phyloP scores from a whole-genome alignment of 371 early-diverging fungal genomes.

The Actinomucor elegans region DNA sequence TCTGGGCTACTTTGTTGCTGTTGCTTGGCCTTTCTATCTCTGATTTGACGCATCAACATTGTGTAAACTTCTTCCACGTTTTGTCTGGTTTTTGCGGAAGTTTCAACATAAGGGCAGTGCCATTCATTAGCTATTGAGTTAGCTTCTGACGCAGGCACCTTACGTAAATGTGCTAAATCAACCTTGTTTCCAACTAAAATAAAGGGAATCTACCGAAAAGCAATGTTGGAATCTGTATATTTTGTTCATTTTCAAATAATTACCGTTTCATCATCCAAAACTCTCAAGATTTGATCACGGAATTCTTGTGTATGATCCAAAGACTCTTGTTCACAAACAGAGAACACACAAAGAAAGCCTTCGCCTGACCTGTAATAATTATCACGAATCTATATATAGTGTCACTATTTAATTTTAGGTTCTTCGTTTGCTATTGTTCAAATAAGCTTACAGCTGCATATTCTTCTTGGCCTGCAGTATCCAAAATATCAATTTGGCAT shows the following conservation, averaged over 20 bases:
- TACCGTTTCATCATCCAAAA: conserved; percentile 82
- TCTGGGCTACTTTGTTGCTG: conserved; percentile 48
- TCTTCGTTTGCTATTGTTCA: too few relatives aligned
- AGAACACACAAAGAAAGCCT: conserved; percentile 90
- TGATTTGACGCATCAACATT: conserved; percentile 75
- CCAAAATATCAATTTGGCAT: conserved; percentile 89
- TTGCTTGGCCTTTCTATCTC: conserved; percentile 66
- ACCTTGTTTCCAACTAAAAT: conserved; percentile 88
- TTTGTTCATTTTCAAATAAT: background rate
- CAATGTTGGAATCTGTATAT: background rate
- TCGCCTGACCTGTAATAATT: conserved; percentile 91
- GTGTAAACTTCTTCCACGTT: conserved; percentile 85
- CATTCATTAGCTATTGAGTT: conserved; percentile 72
- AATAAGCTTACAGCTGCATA: conserved; percentile 63
- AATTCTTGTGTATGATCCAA: conserved; percentile 85
- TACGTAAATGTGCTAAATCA: conserved; percentile 73
- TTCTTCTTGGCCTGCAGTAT: conserved; percentile 95
- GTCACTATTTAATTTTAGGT: background rate
- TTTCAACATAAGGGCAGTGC: conserved; percentile 83
- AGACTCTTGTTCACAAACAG: conserved; percentile 79
- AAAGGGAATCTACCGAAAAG: conserved; percentile 59
- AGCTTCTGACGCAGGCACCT: conserved; percentile 73
- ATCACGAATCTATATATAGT: conserved; percentile 72
- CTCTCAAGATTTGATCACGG: conserved; percentile 86
- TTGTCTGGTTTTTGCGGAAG: conserved; percentile 84